Evolutionary conservation across 176 grass and related monocot genomes (phyloP), one percentile per base, ranked within the genome.

Genomic region (Juncus inflexus): DNA sequence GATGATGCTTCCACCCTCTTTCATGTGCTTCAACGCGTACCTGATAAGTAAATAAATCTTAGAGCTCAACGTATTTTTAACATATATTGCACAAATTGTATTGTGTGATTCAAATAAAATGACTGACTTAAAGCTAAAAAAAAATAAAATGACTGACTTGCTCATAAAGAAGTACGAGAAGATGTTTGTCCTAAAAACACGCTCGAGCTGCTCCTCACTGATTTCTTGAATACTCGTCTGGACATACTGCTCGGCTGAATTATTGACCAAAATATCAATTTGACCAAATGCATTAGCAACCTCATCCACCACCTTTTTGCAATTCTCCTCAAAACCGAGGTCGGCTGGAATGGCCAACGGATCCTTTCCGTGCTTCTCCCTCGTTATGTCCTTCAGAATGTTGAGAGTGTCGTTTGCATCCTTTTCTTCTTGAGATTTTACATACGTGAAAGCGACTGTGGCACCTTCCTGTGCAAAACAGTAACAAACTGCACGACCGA

Each of bases 201-300:
- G 73, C 2, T 88, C 87, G 11, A 96, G 91, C 61, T 74, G 75
- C 13, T 78, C 58, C 61, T 90, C 87, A 1, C 74, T 50, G 74
- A 90, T 40, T 1, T 95, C 78, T 0, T 76, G n/a, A 69, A 95
- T 59, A 51, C 15, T 37, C 0, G 61, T 58, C 0, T 83, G 84
- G 37, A 74, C 73, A 49, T 86, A 74, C 81, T 96, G 91, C 84
- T 96, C 82, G 0, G 74, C 87, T 0, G 84, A 81, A 67, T 96
- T 90, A 81, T 96, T 96, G 9, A 96, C 82, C 0, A 96, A 65
- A 53, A 96, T 60, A 63, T 96, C 87, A 53, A 96, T 66, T 37
- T 69, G 77, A 0, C 91, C 84, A 58, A 80, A 70, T 1, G 74
- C 76, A 41, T 13, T 6, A 0, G 51, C 74, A 0, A 90, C 81